Evolutionary conservation across 768 basidiomycete genomes (phyloP).

Genomic region (Clathrus columnatus): DNA sequence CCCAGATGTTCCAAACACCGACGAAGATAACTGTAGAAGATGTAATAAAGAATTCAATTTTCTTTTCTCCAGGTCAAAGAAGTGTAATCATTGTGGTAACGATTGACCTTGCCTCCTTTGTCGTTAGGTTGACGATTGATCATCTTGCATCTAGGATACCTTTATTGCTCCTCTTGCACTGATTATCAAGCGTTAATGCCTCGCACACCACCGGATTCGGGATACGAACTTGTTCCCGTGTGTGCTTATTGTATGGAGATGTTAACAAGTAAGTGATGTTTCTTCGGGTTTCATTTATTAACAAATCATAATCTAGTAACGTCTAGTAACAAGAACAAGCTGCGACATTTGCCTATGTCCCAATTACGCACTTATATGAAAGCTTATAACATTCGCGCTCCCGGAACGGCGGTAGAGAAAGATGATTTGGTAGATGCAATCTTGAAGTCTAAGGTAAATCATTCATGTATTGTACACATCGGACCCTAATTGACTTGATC

Average conservation of each 20-base stretch:
- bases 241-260: conserved; percentile 70
- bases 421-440: conserved; percentile 68
- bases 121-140: conserved; percentile 3
- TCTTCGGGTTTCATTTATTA: background rate
- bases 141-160: conserved; percentile 40
- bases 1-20: conserved; percentile 27
- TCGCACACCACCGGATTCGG: conserved; percentile 36
- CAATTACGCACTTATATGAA: conserved; percentile 62
- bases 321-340: conserved; percentile 48
- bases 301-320: conserved; percentile 42
- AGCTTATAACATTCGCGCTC: conserved; percentile 58
- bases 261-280: conserved; percentile 45
- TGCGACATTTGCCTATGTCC: conserved; percentile 46
- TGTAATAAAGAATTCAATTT: conserved; percentile 68
- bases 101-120: conserved; percentile 8
- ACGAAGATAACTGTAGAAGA: conserved; percentile 46
- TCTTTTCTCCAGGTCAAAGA: conserved; percentile 52
- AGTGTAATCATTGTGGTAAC: conserved; percentile 72
- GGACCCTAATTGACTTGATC: background rate
- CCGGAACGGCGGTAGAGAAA: conserved; percentile 57
- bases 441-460: conserved; percentile 39
- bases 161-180: conserved; percentile 63
- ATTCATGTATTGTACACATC: background rate
- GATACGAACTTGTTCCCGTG: conserved; percentile 58
- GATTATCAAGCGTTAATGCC: conserved; percentile 77